Conservation (phyloP, 2,329 filamentous ascomycete genomes). For the Zasmidium citrigriseum region DNA sequence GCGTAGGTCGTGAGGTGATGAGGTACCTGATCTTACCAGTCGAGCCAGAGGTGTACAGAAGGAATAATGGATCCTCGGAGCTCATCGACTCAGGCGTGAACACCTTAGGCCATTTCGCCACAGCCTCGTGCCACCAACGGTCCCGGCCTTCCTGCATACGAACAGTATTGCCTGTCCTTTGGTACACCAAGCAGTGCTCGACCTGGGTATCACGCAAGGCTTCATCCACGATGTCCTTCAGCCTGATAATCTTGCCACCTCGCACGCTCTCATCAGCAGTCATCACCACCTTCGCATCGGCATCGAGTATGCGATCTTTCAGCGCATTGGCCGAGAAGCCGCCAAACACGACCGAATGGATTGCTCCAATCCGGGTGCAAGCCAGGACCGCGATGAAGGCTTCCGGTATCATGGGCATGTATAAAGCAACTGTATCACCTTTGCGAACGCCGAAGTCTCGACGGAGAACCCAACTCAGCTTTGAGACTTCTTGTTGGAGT, state of each 20-base stretch:
- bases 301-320: constrained; percentile 90
- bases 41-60: constrained; percentile 96
- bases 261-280: constrained; percentile 97
- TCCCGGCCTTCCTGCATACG: constrained; percentile 89
- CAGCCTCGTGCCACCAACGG: constrained; percentile 98
- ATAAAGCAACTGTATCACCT: too few species aligned
- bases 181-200: constrained; percentile 82
- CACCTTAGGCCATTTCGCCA: constrained; percentile 94
- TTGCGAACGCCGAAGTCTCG: too few species aligned
- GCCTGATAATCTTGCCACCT: constrained; percentile 93
- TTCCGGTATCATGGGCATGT: constrained; percentile 99
- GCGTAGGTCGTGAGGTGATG: too few species aligned
- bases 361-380: constrained; percentile 85
- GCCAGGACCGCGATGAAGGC: constrained; percentile 89
- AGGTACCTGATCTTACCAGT: too few species aligned
- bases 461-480: too few species aligned
- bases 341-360: constrained; percentile 97
- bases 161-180: constrained; percentile 90
- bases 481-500: too few species aligned
- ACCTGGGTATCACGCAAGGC: constrained; percentile 94
- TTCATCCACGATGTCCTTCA: constrained; percentile 99
- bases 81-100: constrained; percentile 84
- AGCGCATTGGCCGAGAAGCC: constrained; percentile 97
- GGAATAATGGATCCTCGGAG: constrained; percentile 93
- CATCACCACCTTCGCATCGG: constrained; percentile 87